Evolutionary conservation across 2,329 filamentous ascomycete species (phyloP).

Genomic region (Rhynchosporium secalis): DNA sequence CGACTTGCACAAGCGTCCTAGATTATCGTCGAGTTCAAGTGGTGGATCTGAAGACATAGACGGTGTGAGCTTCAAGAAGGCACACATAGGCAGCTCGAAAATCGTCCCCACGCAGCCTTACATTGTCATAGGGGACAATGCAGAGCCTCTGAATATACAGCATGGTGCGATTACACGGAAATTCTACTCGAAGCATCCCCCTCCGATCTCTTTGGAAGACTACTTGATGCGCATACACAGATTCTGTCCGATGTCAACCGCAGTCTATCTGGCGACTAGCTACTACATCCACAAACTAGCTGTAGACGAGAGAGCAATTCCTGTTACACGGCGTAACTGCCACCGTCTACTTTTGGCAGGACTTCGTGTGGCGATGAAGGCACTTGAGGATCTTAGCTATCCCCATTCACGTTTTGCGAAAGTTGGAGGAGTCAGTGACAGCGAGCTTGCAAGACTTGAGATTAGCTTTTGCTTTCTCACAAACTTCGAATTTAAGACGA

Average conservation of each 20-base stretch:
- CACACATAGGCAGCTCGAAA: conserved; percentile 32
- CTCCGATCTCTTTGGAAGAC: conserved; percentile 77
- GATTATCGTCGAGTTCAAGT: conserved; percentile 32
- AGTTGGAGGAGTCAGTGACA: conserved; percentile 83
- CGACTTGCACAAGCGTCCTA: conserved; percentile 36
- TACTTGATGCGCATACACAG: conserved; percentile 85
- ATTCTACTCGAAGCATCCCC: conserved; percentile 87
- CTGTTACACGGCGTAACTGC: conserved; percentile 79
- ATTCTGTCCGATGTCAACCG: conserved; percentile 91
- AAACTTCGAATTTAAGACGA: conserved; percentile 77
- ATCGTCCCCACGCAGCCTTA: conserved; percentile 47
- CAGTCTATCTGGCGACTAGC: conserved; percentile 86
- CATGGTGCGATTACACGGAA: conserved; percentile 85
- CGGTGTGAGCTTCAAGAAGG: conserved; percentile 52
- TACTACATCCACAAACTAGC: conserved; percentile 84
- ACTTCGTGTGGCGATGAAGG: conserved; percentile 87
- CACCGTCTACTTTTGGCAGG: conserved; percentile 84
- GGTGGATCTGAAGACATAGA: conserved; percentile 47
- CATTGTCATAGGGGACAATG: conserved; percentile 65
- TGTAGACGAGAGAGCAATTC: conserved; percentile 73
- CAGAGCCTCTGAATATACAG: conserved; percentile 73
- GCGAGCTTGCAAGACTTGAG: conserved; percentile 80
- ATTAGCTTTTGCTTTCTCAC: conserved; percentile 85
- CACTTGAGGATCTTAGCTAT: conserved; percentile 88
- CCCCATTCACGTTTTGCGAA: conserved; percentile 79